Evolutionary conservation across 208 protist genomes (phyloP).

Genomic region (Wallacemonas sp.): DNA sequence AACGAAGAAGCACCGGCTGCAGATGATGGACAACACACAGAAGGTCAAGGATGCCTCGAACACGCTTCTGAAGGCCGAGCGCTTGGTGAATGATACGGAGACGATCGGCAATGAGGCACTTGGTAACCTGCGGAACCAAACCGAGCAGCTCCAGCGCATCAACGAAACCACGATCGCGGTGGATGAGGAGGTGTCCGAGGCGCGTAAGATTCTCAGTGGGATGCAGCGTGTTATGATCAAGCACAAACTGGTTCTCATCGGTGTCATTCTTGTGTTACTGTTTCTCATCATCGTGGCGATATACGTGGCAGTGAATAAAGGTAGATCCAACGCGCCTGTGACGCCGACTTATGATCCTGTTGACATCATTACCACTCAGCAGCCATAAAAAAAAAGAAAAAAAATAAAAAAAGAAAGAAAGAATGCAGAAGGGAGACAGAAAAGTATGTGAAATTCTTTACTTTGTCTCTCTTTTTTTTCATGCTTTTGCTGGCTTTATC

Average conservation of each 20-base stretch:
- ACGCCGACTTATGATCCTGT: slow-evolving; percentile 21
- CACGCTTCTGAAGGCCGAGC: slow-evolving; percentile 56
- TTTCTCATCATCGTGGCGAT: slow-evolving; percentile 68
- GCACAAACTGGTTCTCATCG: slow-evolving; percentile 66
- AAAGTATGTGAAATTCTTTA: too few species aligned
- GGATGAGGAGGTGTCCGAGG: slow-evolving; percentile 73
- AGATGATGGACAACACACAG: slow-evolving; percentile 80
- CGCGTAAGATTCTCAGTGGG: slow-evolving; percentile 55
- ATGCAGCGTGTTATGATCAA: slow-evolving; percentile 77
- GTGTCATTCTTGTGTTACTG: slow-evolving; percentile 55
- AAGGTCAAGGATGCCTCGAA: slow-evolving; percentile 59
- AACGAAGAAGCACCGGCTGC: slow-evolving; percentile 44
- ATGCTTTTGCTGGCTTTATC: neutral
- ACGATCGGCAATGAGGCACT: slow-evolving; percentile 56
- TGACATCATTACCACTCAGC: slow-evolving; percentile 31
- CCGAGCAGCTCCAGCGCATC: slow-evolving; percentile 67
- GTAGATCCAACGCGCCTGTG: slow-evolving; percentile 13
- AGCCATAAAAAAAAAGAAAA: neutral
- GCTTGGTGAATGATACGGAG: slow-evolving; percentile 69
- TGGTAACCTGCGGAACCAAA: slow-evolving; percentile 58
- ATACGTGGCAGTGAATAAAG: slow-evolving; percentile 50
- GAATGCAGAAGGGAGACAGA: too few species aligned
- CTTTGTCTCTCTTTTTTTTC: too few species aligned
- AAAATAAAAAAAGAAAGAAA: neutral
- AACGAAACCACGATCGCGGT: slow-evolving; percentile 62